Evolutionary conservation across 345 rosid species (phyloP).

Genomic region (Balakata baccata): DNA sequence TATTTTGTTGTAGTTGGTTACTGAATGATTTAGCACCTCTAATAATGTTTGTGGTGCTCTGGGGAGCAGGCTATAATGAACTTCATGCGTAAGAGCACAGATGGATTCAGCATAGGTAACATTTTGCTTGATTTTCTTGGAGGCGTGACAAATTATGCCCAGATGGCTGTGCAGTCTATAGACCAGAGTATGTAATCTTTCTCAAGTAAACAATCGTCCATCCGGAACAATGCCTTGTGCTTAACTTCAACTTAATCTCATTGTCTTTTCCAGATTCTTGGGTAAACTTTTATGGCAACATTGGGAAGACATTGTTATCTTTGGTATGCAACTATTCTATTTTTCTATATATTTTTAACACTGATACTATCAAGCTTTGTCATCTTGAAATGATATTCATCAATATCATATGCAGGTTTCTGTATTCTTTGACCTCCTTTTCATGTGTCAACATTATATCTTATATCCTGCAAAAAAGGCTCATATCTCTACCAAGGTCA

Average conservation of each 20-base stretch:
- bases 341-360: background rate
- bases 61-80: constrained; percentile 71
- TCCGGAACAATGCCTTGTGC: background rate
- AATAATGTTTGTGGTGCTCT: constrained; percentile 7
- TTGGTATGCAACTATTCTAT: constrained; percentile 44
- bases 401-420: constrained; percentile 47
- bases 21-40: background rate
- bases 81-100: constrained; percentile 79
- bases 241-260: background rate
- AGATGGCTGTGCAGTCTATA: constrained; percentile 73
- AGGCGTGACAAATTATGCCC: constrained; percentile 66
- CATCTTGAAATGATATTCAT: background rate
- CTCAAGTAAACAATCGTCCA: constrained; percentile 8
- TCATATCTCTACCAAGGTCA: constrained; percentile 23
- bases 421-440: constrained; percentile 68
- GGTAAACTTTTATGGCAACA: constrained; percentile 93
- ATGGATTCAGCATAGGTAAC: constrained; percentile 85
- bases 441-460: constrained; percentile 83
- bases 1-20: background rate
- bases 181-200: constrained; percentile 62
- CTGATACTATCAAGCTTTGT: background rate
- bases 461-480: constrained; percentile 55
- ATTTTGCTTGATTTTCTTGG: constrained; percentile 84
- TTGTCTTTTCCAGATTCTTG: constrained; percentile 62
- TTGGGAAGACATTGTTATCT: constrained; percentile 83